Conservation (phyloP, 1,139 yeast genomes). For the Yamadazyma sp. region DNA sequence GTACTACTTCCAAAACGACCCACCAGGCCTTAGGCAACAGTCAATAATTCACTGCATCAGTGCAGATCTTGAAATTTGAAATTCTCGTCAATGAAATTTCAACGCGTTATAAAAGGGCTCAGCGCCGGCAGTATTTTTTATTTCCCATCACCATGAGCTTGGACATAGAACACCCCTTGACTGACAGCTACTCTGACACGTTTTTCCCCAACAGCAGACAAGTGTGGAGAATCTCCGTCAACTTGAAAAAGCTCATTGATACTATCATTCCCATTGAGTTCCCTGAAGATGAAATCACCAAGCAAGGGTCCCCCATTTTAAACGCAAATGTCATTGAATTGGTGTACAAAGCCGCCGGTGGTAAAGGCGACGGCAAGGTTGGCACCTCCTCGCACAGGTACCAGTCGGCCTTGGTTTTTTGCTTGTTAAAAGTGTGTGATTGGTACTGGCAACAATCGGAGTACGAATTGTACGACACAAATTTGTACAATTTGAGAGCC, state of each 20-base stretch:
- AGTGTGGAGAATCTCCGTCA: conserved; percentile 67
- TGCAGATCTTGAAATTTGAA: no score
- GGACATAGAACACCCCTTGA: conserved; percentile 3
- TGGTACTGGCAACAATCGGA: conserved; percentile 72
- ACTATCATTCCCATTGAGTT: conserved; percentile 65
- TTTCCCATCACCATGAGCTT: neutral
- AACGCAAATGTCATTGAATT: conserved; percentile 58
- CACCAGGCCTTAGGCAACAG: no score
- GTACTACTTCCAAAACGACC: no score
- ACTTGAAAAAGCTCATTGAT: conserved; percentile 72
- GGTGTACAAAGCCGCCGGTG: conserved; percentile 79
- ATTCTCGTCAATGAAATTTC: neutral
- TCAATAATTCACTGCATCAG: no score
- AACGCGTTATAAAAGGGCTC: neutral
- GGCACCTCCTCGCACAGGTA: conserved; percentile 63
- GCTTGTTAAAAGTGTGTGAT: conserved; percentile 68
- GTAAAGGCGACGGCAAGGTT: conserved; percentile 58
- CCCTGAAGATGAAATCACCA: conserved; percentile 47
- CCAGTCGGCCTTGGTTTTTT: conserved; percentile 66
- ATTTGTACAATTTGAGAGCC: conserved; percentile 59
- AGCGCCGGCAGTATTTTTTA: neutral
- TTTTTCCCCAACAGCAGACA: conserved; percentile 64
- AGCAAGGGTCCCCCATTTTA: conserved; percentile 62
- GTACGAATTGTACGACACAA: conserved; percentile 66
- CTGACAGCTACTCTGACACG: conserved; percentile 13